Percentiles rank a stretch among this genome's conserved stretches.
Conservation (phyloP, 257 asterid genomes). For the Buddleja alternifolia region DNA sequence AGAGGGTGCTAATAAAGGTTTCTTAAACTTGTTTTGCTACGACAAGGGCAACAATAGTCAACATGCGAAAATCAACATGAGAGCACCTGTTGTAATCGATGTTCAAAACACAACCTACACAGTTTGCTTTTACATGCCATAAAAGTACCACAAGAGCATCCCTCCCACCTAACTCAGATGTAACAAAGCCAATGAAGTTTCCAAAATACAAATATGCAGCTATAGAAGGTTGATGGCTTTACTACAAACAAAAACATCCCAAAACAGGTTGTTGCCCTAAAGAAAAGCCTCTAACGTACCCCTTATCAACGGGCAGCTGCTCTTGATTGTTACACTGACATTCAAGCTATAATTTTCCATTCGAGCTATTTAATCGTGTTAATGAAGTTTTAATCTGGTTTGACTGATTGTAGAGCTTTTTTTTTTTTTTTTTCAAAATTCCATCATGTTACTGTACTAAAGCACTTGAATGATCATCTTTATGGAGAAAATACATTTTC, state of each 20-base stretch:
- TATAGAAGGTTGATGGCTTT: conserved; percentile 31
- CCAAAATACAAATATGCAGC: conserved; percentile 28
- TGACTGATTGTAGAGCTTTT: not conserved
- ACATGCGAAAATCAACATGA: conserved; percentile 17
- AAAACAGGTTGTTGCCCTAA: conserved; percentile 19
- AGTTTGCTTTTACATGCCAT: conserved; percentile 25
- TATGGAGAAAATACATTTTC: no score
- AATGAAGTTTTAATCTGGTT: conserved; percentile 25
- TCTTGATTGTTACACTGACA: not conserved
- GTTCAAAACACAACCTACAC: conserved; percentile 23
- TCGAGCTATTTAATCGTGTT: conserved; percentile 13
- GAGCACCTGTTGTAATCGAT: conserved; percentile 31
- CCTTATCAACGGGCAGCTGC: conserved; percentile 12
- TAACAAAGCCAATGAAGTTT: not conserved
- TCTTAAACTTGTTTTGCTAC: no score
- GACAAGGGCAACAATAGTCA: conserved; percentile 19
- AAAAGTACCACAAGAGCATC: conserved; percentile 12
- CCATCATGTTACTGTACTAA: no score
- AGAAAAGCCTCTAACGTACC: conserved; percentile 26
- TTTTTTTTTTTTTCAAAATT: no score
- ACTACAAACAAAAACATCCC: not conserved
- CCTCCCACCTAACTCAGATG: not conserved
- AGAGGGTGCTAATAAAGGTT: no score
- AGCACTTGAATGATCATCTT: no score
- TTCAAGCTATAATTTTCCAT: conserved; percentile 30